phyloP scores from a whole-genome alignment of 805 yeast genomes.

The Grigorovia jiainica region DNA sequence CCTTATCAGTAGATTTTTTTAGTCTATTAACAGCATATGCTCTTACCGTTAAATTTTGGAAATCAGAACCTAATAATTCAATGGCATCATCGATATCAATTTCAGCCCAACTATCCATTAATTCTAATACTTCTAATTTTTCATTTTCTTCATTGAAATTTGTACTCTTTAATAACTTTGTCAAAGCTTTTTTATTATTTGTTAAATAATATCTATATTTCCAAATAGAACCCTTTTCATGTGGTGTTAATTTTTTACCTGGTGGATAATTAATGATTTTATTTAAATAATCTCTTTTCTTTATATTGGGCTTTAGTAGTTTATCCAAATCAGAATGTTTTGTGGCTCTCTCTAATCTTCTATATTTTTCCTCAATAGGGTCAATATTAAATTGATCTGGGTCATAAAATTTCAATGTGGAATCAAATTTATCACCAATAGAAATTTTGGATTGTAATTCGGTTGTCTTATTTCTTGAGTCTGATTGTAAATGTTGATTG shows the following conservation, averaged over 20 bases:
- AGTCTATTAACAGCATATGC: slow-evolving; percentile 83
- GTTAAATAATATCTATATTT: slow-evolving; percentile 75
- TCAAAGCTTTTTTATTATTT: slow-evolving; percentile 56
- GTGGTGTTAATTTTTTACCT: slow-evolving; percentile 67
- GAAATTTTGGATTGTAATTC: slow-evolving; percentile 24
- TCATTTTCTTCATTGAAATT: slow-evolving; percentile 84
- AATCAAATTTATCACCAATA: slow-evolving; percentile 20
- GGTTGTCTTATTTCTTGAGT: too few species aligned
- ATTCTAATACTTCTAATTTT: slow-evolving; percentile 65
- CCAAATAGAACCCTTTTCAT: slow-evolving; percentile 85
- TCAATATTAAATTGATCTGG: slow-evolving; percentile 63
- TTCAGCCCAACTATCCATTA: slow-evolving; percentile 61
- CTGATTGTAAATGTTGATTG: too few species aligned
- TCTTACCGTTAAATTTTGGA: slow-evolving; percentile 63
- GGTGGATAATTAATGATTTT: slow-evolving; percentile 70
- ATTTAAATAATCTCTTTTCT: slow-evolving; percentile 62
- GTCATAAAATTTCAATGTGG: slow-evolving; percentile 43
- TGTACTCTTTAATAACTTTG: slow-evolving; percentile 78
- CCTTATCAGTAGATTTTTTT: slow-evolving; percentile 67
- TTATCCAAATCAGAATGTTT: slow-evolving; percentile 68
- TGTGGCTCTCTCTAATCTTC: slow-evolving; percentile 76
- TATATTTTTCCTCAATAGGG: slow-evolving; percentile 81
- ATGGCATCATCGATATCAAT: slow-evolving; percentile 78
- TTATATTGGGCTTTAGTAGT: slow-evolving; percentile 83
- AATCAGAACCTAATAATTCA: slow-evolving; percentile 73